phyloP scores from a whole-genome alignment of 305 asterid genomes.

The Ilex paraguariensis region DNA sequence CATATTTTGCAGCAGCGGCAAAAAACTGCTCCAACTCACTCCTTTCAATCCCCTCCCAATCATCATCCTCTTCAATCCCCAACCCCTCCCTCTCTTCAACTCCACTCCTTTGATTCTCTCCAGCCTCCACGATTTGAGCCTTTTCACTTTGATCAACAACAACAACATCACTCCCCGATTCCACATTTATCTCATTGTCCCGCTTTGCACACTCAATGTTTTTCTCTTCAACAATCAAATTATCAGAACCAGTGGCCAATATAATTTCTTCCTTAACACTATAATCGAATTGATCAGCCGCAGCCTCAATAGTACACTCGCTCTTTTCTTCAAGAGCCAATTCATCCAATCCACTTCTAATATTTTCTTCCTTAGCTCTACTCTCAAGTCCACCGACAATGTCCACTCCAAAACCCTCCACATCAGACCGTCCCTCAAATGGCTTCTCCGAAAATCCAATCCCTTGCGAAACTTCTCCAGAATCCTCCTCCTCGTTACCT shows the following conservation, averaged over 20 bases:
- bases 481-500: constrained; percentile 3
- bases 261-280: constrained; percentile 14
- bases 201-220: background rate
- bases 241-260: constrained; percentile 10
- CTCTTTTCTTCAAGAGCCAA: constrained; percentile 7
- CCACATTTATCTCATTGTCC: constrained; percentile 4
- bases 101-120: constrained; percentile 18
- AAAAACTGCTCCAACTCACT: constrained; percentile 77
- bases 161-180: constrained; percentile 12
- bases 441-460: background rate
- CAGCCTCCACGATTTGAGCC: constrained; percentile 7
- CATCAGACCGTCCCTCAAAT: background rate
- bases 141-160: constrained; percentile 3
- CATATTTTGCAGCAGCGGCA: constrained; percentile 67
- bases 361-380: constrained; percentile 10
- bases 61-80: constrained; percentile 41
- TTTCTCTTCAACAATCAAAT: constrained; percentile 16
- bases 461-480: constrained; percentile 1
- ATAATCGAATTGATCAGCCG: background rate
- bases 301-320: background rate
- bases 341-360: background rate
- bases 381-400: constrained; percentile 18
- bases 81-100: constrained; percentile 16
- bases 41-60: constrained; percentile 95
- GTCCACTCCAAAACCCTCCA: constrained; percentile 8